Evolutionary conservation across 2,329 filamentous ascomycete genomes (phyloP), one percentile per base, ranked within the genome.

Genomic region (Talaromyces sp.): DNA sequence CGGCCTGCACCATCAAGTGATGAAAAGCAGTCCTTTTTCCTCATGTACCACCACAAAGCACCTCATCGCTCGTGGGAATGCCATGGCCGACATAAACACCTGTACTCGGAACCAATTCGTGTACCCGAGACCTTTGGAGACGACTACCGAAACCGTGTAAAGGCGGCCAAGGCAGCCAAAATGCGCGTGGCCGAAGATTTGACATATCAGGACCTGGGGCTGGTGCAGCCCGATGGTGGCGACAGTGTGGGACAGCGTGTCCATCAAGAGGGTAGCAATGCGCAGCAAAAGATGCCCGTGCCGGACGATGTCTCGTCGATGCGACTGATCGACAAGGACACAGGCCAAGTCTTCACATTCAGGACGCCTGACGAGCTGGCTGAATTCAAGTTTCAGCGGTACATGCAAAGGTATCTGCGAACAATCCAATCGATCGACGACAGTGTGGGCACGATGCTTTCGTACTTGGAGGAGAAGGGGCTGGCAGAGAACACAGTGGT

Each of bases 31-130:
- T 81, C 81, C 0, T 84, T 84, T 69, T 84, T 83, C 66, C 65
- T 83, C 51, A 84, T 85, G 82, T 84, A 81, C 66, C 82, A 84
- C 64, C 82, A 85, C 68, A 85, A 85, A 65, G 82, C 82, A 0
- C 82, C 82, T 0, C 82, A 85, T 64, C 74, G 81, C 3, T 77
- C 74, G 14, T 84, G 82, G 82, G 81, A 84, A 65, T 82, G 73
- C 59, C 72, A 84, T 61, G 65, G 73, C 5, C 81, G 81, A 63
- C 80, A 85, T 68, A 80, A 79, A 61, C 44, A 77, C 52, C 68
- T 84, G 2, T 85, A 84, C 67, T 74, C 69, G 1, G 78, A 83
- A 8, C 76, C 75, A 0, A 70, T 83, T 51, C 72, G 71, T 10
- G 65, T 84, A 0, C 82, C 82, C 0, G 81, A 84, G 53, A 84